A percentile compares a stretch with the other conserved stretches of the same genome.
These are phyloP conservation scores for Suillus luteus DNA, from an alignment of 768 basidiomycete species.

Conservation along the genomic window DNA sequence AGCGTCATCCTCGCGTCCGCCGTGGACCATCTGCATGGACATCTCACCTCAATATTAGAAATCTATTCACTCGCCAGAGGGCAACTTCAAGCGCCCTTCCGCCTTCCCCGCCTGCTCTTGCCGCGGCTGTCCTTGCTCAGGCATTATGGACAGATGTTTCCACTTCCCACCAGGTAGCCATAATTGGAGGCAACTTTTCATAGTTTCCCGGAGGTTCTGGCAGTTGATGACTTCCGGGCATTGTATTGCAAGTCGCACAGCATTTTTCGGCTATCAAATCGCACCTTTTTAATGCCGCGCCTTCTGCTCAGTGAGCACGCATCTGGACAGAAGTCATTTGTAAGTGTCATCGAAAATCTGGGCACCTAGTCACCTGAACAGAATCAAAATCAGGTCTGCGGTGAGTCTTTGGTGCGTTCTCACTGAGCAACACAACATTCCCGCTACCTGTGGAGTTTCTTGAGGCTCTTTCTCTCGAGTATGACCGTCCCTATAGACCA, in stretches of 20 bases:
- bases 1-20: conserved; percentile 40
- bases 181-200: conserved; percentile 88
- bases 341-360: conserved; percentile 38
- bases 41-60: conserved; percentile 45
- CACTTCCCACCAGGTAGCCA: conserved; percentile 61
- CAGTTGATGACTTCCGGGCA: conserved; percentile 87
- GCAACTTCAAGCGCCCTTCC: conserved; percentile 55
- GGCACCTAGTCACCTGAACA: background rate
- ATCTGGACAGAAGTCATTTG: conserved; percentile 67
- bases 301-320: conserved; percentile 78
- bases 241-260: conserved; percentile 67
- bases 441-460: conserved; percentile 62
- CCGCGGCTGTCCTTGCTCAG: conserved; percentile 84
- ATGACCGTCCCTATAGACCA: conserved; percentile 46
- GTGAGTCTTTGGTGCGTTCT: conserved; percentile 73
- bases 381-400: conserved; percentile 49
- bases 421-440: conserved; percentile 59
- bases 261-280: conserved; percentile 68
- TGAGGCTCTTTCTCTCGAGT: conserved; percentile 54
- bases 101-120: conserved; percentile 51
- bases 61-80: conserved; percentile 52
- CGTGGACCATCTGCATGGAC: conserved; percentile 49
- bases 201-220: conserved; percentile 79
- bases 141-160: conserved; percentile 87
- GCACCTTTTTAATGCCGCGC: conserved; percentile 77